Evolutionary conservation across 2,329 filamentous ascomycete species (phyloP).

Genomic region (Zymoseptoria tritici): DNA sequence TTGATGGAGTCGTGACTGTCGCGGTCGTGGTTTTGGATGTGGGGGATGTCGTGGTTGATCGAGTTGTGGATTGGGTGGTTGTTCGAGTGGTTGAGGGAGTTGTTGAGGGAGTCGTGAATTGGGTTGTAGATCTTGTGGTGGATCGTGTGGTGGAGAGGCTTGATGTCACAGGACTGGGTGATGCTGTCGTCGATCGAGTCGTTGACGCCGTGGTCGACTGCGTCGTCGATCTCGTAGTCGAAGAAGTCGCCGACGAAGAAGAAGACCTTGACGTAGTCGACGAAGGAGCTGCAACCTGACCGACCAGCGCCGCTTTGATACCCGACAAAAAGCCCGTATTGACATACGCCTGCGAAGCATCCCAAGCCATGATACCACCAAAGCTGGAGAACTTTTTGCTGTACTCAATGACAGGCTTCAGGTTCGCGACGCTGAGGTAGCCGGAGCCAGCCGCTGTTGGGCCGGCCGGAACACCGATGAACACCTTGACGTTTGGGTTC

Average conservation of each 20-base stretch:
- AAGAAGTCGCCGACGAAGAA: not conserved
- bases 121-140: no score
- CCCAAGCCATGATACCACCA: conserved; percentile 38
- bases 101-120: no score
- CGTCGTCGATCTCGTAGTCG: not conserved
- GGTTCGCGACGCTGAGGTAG: conserved; percentile 24
- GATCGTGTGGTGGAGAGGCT: no score
- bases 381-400: conserved; percentile 30
- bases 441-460: conserved; percentile 30
- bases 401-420: conserved; percentile 26
- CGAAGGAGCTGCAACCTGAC: no score
- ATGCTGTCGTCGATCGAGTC: not conserved
- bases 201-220: not conserved
- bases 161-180: no score
- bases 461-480: conserved; percentile 30
- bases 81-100: not conserved
- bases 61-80: not conserved
- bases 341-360: conserved; percentile 42
- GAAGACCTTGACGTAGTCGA: not conserved
- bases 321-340: conserved; percentile 24
- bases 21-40: not conserved
- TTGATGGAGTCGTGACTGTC: not conserved
- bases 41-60: not conserved
- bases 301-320: conserved; percentile 11
- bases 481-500: conserved; percentile 28